A percentile compares a stretch with the other conserved stretches of the same genome.
phyloP scores from a whole-genome alignment of 192 early-diverging fungal genomes.

The Podochytrium sp. region DNA sequence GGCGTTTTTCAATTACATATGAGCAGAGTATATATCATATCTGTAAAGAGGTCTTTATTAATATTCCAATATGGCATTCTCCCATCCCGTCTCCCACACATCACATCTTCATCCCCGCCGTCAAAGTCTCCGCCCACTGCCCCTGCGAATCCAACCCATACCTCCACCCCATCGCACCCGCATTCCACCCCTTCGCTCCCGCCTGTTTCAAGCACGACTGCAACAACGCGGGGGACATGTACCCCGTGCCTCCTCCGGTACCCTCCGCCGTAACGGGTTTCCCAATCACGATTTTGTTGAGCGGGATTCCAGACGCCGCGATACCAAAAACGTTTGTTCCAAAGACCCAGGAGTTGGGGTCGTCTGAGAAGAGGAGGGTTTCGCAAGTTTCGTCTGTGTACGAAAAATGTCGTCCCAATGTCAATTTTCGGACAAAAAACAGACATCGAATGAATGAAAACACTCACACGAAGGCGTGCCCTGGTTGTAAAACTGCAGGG shows the following conservation, averaged over 20 bases:
- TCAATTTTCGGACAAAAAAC: too few relatives aligned
- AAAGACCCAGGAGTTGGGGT: neutral
- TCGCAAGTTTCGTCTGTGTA: neutral
- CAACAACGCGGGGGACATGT: neutral
- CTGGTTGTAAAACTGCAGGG: slow-evolving; percentile 27
- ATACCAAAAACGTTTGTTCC: slow-evolving; percentile 2
- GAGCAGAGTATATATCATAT: too few relatives aligned
- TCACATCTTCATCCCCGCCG: neutral
- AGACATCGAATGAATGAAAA: too few relatives aligned
- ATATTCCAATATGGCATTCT: too few relatives aligned
- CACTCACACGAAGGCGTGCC: neutral
- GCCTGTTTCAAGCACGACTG: neutral
- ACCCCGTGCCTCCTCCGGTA: neutral
- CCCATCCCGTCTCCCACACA: too few relatives aligned
- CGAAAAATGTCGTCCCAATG: neutral
- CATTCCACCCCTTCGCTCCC: slow-evolving; percentile 8
- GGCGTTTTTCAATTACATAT: too few relatives aligned
- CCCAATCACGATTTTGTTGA: slow-evolving; percentile 12
- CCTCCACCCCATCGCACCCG: slow-evolving; percentile 11
- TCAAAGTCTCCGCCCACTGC: neutral
- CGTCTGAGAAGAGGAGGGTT: neutral
- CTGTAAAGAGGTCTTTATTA: too few relatives aligned
- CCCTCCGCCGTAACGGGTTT: slow-evolving; percentile 1
- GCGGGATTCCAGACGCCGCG: neutral
- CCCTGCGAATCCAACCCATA: slow-evolving; percentile 1